A percentile compares a stretch with the other conserved stretches of the same genome.
phyloP scores from a whole-genome alignment of 169 alveolate species.

The Plasmodium gallinaceum region DNA sequence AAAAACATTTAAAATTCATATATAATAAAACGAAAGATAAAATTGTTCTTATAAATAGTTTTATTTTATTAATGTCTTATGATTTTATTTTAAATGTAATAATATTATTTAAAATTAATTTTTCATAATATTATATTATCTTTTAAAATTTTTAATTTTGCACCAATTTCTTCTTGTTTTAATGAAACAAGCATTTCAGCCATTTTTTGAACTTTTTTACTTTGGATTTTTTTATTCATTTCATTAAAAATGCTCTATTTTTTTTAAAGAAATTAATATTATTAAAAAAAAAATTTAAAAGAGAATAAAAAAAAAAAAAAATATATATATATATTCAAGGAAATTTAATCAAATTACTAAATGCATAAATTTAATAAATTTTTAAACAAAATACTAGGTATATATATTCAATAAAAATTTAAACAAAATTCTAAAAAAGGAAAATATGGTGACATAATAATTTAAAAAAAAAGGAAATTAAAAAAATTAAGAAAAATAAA shows the following conservation, averaged over 20 bases:
- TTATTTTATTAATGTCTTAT: too few species aligned
- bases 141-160: neutral
- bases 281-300: slow-evolving; percentile 8
- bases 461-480: neutral
- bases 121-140: neutral
- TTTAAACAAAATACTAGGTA: neutral
- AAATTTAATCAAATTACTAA: neutral
- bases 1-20: too few species aligned
- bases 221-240: slow-evolving; percentile 66
- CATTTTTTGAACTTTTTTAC: slow-evolving; percentile 36
- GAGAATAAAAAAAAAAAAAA: slow-evolving; percentile 9
- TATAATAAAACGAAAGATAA: too few species aligned
- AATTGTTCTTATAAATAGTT: too few species aligned
- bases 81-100: too few species aligned
- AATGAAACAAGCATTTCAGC: slow-evolving; percentile 55
- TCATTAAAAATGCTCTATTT: neutral
- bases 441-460: neutral
- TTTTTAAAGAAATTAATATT: slow-evolving; percentile 14
- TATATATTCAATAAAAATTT: slow-evolving; percentile 2
- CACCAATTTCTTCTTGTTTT: slow-evolving; percentile 77
- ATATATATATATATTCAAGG: neutral
- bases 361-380: neutral
- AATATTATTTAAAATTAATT: neutral
- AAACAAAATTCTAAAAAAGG: neutral
- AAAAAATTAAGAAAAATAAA: neutral